phyloP scores from a whole-genome alignment of 140 eudicot genomes.

The Erigeron philadelphicus region DNA sequence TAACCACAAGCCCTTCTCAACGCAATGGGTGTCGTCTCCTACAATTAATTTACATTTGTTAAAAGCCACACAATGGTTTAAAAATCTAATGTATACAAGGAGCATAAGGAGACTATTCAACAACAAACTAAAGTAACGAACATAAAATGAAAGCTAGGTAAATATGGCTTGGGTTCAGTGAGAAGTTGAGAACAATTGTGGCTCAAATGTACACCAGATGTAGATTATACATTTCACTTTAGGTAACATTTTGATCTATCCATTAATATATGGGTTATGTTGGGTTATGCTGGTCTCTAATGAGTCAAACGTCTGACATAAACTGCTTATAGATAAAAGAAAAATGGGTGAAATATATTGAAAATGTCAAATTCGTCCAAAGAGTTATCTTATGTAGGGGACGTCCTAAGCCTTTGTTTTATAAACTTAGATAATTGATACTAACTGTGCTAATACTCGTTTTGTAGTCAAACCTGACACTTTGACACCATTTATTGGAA shows the following conservation, averaged over 20 bases:
- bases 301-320: background rate
- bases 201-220: background rate
- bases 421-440: background rate
- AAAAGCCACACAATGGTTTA: background rate
- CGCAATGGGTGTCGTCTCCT: slow-evolving; percentile 86
- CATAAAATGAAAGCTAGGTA: background rate
- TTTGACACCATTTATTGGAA: background rate
- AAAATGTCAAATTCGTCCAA: background rate
- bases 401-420: no score
- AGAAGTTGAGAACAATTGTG: background rate
- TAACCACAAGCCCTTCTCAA: slow-evolving; percentile 31
- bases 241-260: background rate
- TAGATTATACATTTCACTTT: background rate
- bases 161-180: background rate
- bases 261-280: background rate
- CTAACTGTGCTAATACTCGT: background rate
- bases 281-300: background rate
- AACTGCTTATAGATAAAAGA: background rate
- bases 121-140: background rate
- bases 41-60: slow-evolving; percentile 13
- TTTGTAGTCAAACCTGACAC: background rate
- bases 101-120: background rate
- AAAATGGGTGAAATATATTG: background rate
- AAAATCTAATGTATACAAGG: background rate
- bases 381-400: background rate